Conservation (phyloP, 257 asterid genomes). For the Euphrasia confusa region DNA sequence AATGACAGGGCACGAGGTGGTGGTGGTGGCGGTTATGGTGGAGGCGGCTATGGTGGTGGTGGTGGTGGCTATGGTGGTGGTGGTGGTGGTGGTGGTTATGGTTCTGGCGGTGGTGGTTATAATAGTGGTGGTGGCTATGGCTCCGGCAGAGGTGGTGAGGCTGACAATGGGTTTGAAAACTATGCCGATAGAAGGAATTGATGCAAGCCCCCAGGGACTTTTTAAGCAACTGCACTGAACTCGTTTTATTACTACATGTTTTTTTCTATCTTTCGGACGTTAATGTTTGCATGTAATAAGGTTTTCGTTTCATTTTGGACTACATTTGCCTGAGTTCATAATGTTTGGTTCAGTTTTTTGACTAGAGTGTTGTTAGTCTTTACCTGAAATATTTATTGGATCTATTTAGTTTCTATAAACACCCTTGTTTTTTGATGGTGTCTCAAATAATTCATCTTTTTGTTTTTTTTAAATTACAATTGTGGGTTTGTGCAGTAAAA, state of each 20-base stretch:
- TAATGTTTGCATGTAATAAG: background rate
- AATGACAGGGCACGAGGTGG: conserved; percentile 54
- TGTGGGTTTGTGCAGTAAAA: no score
- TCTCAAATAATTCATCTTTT: no score
- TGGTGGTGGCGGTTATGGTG: conserved; percentile 18
- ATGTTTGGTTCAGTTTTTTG: background rate
- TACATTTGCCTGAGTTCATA: background rate
- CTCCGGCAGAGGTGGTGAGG: no score
- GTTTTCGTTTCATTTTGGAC: background rate
- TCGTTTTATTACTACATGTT: background rate
- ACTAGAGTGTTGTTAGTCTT: no score
- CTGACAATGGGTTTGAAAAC: background rate
- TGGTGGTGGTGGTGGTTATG: conserved; percentile 18
- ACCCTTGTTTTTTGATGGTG: no score
- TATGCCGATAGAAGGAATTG: conserved; percentile 9
- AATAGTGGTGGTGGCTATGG: background rate
- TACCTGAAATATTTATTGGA: no score
- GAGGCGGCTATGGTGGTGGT: conserved; percentile 18
- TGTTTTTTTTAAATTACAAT: no score
- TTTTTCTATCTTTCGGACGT: background rate
- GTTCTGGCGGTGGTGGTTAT: background rate
- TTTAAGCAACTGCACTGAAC: background rate
- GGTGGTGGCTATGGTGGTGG: conserved; percentile 19
- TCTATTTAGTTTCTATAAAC: no score
- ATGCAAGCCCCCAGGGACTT: background rate